Percentiles rank a stretch among this genome's conserved stretches.
Conservation (phyloP, 2,329 filamentous ascomycete species). For the Claviceps pazoutovae region DNA sequence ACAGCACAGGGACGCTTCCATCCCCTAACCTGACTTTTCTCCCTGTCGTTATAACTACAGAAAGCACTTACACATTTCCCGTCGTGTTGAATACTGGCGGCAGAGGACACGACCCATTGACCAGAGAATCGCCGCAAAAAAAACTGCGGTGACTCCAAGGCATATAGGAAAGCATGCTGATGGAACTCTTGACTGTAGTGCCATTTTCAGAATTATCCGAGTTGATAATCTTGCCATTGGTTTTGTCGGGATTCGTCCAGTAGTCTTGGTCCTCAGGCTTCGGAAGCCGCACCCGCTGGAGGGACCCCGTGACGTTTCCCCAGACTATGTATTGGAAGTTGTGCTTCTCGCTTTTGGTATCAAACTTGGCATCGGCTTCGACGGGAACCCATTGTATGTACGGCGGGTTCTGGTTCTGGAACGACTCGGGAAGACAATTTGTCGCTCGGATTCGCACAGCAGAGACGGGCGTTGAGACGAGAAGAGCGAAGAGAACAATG, state of each 20-base stretch:
- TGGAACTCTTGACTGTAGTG: conserved; percentile 59
- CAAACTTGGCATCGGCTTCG: conserved; percentile 61
- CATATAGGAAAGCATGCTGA: conserved; percentile 65
- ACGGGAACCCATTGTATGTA: conserved; percentile 70
- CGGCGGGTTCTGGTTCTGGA: conserved; percentile 40
- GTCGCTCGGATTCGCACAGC: conserved; percentile 63
- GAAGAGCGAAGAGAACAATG: conserved; percentile 22
- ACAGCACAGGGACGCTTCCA: too few species aligned
- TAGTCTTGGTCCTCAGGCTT: conserved; percentile 37
- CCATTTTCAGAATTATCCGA: conserved; percentile 45
- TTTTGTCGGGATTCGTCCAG: conserved; percentile 48
- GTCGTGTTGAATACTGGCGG: conserved; percentile 50
- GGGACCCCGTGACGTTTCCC: conserved; percentile 77
- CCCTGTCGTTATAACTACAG: too few species aligned
- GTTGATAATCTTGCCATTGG: conserved; percentile 64
- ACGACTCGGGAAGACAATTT: conserved; percentile 62
- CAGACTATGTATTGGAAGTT: conserved; percentile 67
- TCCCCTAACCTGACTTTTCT: too few species aligned
- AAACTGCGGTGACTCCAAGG: conserved; percentile 41
- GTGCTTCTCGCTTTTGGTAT: conserved; percentile 44
- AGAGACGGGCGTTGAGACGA: conserved; percentile 28
- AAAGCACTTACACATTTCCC: conserved; percentile 5
- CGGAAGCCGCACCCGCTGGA: conserved; percentile 43
- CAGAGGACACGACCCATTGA: conserved; percentile 58
- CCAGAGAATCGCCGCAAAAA: conserved; percentile 53